Conservation (phyloP, 139 green algal species). For the Chlorella sp. region DNA sequence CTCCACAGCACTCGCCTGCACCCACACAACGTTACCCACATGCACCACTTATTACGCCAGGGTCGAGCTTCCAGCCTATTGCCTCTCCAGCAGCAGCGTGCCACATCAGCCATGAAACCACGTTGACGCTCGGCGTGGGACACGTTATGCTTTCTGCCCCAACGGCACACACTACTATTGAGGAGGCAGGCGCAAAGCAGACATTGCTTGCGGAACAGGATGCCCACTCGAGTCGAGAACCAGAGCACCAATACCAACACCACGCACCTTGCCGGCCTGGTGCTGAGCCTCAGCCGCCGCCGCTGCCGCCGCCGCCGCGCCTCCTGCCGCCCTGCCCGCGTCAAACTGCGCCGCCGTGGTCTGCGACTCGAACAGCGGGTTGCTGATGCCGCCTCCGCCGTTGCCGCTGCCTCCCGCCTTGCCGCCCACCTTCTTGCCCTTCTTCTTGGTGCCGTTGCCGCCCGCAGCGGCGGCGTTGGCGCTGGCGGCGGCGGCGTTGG, state of each 20-base stretch:
- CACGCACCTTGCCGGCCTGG: not conserved
- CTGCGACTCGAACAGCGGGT: conserved; percentile 11
- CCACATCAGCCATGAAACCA: too few relatives aligned
- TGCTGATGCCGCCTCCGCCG: not conserved
- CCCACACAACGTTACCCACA: not conserved
- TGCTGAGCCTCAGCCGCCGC: not conserved
- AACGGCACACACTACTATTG: too few relatives aligned
- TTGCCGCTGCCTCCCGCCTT: not conserved
- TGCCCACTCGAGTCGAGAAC: not conserved
- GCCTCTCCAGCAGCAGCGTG: not conserved
- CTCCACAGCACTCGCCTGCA: not conserved
- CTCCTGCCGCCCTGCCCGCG: too few relatives aligned
- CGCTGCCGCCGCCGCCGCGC: too few relatives aligned
- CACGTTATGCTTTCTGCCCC: too few relatives aligned
- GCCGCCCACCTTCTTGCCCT: not conserved
- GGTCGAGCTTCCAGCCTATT: not conserved
- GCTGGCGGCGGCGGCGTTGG: too few relatives aligned
- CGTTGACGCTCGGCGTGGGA: too few relatives aligned
- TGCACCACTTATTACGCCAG: not conserved
- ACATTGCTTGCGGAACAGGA: not conserved
- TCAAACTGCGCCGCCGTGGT: not conserved
- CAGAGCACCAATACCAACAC: not conserved
- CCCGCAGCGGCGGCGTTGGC: not conserved
- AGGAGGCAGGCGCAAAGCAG: not conserved
- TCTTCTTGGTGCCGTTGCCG: conserved; percentile 7